These are phyloP conservation scores for Elsinoe perseae DNA, from an alignment of 2,329 filamentous ascomycete genomes.

Conservation along the genomic window DNA sequence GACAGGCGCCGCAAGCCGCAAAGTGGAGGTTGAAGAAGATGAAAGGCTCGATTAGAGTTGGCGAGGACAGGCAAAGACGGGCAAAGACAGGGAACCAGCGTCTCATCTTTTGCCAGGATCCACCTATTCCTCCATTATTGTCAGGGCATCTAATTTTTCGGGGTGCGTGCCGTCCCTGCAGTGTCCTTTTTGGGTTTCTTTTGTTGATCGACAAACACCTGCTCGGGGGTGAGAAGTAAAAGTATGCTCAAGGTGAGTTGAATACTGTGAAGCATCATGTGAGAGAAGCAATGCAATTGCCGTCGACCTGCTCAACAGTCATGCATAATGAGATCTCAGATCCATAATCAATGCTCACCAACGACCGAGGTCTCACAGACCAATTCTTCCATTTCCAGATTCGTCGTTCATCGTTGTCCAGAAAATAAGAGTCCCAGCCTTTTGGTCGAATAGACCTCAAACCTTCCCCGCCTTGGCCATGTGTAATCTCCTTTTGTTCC, in stretches of 20 bases:
- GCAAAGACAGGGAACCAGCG: slow-evolving; percentile 2
- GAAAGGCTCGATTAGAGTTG: slow-evolving; percentile 3
- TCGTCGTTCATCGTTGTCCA: neutral
- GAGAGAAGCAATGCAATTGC: neutral
- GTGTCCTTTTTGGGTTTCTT: neutral
- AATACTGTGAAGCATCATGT: neutral
- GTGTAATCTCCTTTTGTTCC: slow-evolving; percentile 8
- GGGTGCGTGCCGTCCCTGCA: neutral
- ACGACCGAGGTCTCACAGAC: neutral
- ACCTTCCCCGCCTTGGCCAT: slow-evolving; percentile 5
- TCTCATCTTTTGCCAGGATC: neutral
- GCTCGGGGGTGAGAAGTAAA: neutral
- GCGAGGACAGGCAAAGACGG: slow-evolving; percentile 1
- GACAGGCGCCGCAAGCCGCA: slow-evolving; percentile 12
- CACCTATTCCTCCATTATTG: too few species aligned
- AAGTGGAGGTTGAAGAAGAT: neutral
- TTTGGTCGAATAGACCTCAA: neutral
- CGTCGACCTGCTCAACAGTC: neutral
- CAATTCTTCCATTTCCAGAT: neutral
- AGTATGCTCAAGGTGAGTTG: neutral
- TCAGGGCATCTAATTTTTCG: neutral
- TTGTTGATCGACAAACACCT: slow-evolving; percentile 12
- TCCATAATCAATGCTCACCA: neutral
- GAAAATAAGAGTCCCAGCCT: neutral
- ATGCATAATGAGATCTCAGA: neutral